Evolutionary conservation across 345 rosid species (phyloP).

Genomic region (Trapa bicornis): DNA sequence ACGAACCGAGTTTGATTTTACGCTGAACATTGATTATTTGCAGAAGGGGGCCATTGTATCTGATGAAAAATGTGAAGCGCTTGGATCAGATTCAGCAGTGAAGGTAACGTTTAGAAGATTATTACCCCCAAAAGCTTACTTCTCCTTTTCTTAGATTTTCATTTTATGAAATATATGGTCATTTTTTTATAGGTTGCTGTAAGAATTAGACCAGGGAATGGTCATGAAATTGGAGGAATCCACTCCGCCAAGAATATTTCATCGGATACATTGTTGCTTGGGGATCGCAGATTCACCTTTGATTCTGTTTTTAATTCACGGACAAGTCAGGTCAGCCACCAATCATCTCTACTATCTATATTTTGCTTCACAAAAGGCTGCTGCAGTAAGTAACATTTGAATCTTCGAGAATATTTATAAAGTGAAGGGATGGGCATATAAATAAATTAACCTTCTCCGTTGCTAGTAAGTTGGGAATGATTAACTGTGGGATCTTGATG

Average conservation of each 20-base stretch:
- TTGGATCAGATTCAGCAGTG: constrained; percentile 46
- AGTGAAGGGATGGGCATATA: too few relatives aligned
- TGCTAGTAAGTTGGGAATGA: not conserved
- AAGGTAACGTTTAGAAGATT: constrained; percentile 32
- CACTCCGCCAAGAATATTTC: constrained; percentile 43
- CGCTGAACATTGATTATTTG: constrained; percentile 1
- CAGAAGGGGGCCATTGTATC: constrained; percentile 23
- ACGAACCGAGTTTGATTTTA: not conserved
- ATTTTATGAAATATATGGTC: not conserved
- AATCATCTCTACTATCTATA: not conserved
- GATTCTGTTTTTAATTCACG: constrained; percentile 73
- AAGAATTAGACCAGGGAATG: constrained; percentile 54
- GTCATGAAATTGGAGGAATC: constrained; percentile 25
- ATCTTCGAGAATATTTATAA: too few relatives aligned
- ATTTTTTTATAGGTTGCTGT: constrained; percentile 45
- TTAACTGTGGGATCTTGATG: not conserved
- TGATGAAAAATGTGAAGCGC: constrained; percentile 17
- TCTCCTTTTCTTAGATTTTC: constrained; percentile 3
- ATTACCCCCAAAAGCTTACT: constrained; percentile 5
- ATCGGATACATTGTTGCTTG: constrained; percentile 39
- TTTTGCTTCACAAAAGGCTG: too few relatives aligned
- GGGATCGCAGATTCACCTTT: constrained; percentile 54
- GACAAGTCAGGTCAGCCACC: constrained; percentile 53
- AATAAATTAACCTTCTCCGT: not conserved
- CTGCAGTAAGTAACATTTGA: too few relatives aligned